Conservation (phyloP, 2,329 filamentous ascomycete species). For the Aureobasidium melanogenum region DNA sequence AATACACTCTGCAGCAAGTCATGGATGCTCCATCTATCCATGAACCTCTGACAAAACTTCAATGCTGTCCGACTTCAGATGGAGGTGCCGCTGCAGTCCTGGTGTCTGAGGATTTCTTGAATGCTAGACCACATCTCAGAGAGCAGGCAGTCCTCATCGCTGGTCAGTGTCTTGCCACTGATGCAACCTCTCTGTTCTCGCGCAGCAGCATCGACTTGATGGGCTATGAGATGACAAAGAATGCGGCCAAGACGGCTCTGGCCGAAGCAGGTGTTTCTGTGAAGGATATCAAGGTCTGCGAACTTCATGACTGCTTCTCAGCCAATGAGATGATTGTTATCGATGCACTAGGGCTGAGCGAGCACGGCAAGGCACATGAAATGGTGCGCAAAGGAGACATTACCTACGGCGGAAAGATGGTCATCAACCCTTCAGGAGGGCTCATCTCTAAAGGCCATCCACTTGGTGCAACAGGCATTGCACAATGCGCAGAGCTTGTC, state of each 20-base stretch:
- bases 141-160: conserved; percentile 80
- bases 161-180: conserved; percentile 80
- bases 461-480: conserved; percentile 85
- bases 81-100: conserved; percentile 82
- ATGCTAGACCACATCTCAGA: conserved; percentile 72
- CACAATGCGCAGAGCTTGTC: conserved; percentile 87
- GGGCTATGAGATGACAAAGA: conserved; percentile 75
- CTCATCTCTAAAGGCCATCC: conserved; percentile 95
- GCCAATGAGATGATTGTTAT: conserved; percentile 89
- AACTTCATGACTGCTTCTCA: conserved; percentile 95
- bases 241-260: conserved; percentile 61
- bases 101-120: conserved; percentile 81
- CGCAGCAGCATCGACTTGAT: conserved; percentile 76
- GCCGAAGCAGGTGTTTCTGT: conserved; percentile 60
- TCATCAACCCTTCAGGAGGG: conserved; percentile 90
- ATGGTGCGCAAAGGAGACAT: conserved; percentile 81
- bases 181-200: conserved; percentile 71
- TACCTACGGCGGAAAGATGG: conserved; percentile 73
- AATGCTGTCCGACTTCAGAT: conserved; percentile 95
- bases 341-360: conserved; percentile 71
- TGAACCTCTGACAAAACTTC: conserved; percentile 88
- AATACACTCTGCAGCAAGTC: conserved; percentile 81
- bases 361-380: conserved; percentile 80
- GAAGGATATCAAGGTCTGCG: conserved; percentile 69
- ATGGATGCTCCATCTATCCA: conserved; percentile 68